phyloP scores from a whole-genome alignment of 129 eudicot genomes.

The Tagetes erecta region DNA sequence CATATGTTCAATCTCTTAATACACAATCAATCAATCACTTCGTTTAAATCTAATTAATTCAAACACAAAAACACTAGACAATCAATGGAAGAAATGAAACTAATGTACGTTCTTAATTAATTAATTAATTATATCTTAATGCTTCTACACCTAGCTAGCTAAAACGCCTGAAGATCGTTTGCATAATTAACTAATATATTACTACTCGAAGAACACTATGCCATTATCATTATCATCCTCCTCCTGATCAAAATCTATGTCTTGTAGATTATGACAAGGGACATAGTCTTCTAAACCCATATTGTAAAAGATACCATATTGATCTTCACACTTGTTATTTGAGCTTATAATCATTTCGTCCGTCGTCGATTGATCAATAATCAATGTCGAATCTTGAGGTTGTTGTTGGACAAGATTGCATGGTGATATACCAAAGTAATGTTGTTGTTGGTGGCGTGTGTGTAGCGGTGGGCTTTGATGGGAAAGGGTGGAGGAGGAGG shows the following conservation, averaged over 20 bases:
- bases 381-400: constrained; percentile 31
- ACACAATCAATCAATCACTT: constrained; percentile 33
- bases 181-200: constrained; percentile 2
- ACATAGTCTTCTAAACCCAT: constrained; percentile 41
- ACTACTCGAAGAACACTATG: constrained; percentile 37
- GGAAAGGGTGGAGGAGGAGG: no score
- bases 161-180: constrained; percentile 17
- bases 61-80: constrained; percentile 25
- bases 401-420: constrained; percentile 36
- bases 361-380: constrained; percentile 3
- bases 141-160: constrained; percentile 23
- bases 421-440: constrained; percentile 33
- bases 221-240: constrained; percentile 51
- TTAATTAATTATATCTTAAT: neutral
- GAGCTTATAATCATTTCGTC: constrained; percentile 29
- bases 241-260: constrained; percentile 37
- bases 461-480: constrained; percentile 26
- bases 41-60: constrained; percentile 10
- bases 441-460: constrained; percentile 24
- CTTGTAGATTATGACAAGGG: constrained; percentile 41
- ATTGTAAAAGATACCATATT: constrained; percentile 56
- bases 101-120: neutral
- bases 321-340: constrained; percentile 44
- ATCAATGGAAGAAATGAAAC: constrained; percentile 33
- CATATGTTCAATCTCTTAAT: constrained; percentile 24